phyloP scores from a whole-genome alignment of 2,329 filamentous ascomycete species.

The Ophiosphaerella narmari region DNA sequence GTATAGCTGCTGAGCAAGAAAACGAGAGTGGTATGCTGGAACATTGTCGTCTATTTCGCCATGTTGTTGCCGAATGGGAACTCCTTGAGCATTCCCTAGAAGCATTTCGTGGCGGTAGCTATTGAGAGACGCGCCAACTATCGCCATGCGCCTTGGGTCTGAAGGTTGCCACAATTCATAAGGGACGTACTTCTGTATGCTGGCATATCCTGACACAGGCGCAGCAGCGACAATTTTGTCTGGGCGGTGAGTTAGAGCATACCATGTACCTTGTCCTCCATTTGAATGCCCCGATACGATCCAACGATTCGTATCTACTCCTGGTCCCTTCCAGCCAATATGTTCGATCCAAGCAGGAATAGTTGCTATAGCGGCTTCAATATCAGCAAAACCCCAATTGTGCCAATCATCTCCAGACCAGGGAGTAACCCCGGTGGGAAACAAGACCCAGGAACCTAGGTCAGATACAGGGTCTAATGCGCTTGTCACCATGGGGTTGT shows the following conservation, averaged over 20 bases:
- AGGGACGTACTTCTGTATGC: slow-evolving; percentile 64
- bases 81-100: slow-evolving; percentile 55
- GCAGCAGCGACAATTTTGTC: slow-evolving; percentile 62
- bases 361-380: slow-evolving; percentile 57
- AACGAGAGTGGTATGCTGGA: slow-evolving; percentile 60
- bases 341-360: slow-evolving; percentile 57
- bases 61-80: slow-evolving; percentile 62
- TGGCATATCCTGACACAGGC: slow-evolving; percentile 63
- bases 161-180: slow-evolving; percentile 60
- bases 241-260: slow-evolving; percentile 59
- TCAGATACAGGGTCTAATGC: slow-evolving; percentile 57
- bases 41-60: slow-evolving; percentile 63
- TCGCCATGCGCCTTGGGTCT: slow-evolving; percentile 55
- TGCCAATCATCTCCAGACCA: slow-evolving; percentile 69
- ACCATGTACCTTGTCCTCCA: slow-evolving; percentile 65
- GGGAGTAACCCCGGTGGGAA: slow-evolving; percentile 61
- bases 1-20: slow-evolving; percentile 56
- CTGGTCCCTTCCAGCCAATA: slow-evolving; percentile 55
- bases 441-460: slow-evolving; percentile 60
- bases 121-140: slow-evolving; percentile 55
- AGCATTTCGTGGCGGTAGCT: slow-evolving; percentile 62
- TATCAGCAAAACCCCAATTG: slow-evolving; percentile 61
- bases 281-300: slow-evolving; percentile 64
- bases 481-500: slow-evolving; percentile 52
- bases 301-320: slow-evolving; percentile 54